phyloP scores from a whole-genome alignment of 1,284 basidiomycete species.

The Cutaneotrichosporon curvatum region DNA sequence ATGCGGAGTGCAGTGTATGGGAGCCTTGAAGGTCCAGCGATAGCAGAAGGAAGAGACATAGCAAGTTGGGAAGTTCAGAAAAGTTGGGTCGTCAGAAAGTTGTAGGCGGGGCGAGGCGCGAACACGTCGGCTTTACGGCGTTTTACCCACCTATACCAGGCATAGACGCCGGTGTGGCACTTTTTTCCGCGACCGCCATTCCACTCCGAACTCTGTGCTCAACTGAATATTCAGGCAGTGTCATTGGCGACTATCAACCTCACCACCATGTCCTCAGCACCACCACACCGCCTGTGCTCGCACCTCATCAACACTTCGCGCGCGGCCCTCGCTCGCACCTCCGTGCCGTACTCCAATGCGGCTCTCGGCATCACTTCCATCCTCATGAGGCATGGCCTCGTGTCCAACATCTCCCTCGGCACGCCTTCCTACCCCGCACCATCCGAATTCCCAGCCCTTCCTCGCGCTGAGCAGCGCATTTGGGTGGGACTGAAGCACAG shows the following conservation, averaged over 20 bases:
- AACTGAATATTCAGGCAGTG: too few relatives aligned
- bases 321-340: conserved; percentile 37
- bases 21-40: conserved; percentile 26
- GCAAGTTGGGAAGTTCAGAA: background rate
- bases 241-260: too few relatives aligned
- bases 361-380: conserved; percentile 40
- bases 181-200: conserved; percentile 11
- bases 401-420: conserved; percentile 41
- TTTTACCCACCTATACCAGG: background rate
- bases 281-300: conserved; percentile 41
- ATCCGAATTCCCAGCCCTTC: conserved; percentile 26
- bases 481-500: conserved; percentile 45
- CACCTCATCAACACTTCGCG: conserved; percentile 42
- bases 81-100: background rate
- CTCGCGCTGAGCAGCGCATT: conserved; percentile 30
- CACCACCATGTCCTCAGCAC: conserved; percentile 23
- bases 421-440: conserved; percentile 36
- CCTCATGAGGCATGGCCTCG: conserved; percentile 43
- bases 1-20: conserved; percentile 2
- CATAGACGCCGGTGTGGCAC: conserved; percentile 12
- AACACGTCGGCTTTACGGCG: background rate
- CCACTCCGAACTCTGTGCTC: too few relatives aligned
- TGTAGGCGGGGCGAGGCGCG: background rate
- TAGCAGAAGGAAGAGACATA: conserved; percentile 11
- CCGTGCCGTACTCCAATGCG: conserved; percentile 39